A percentile compares a stretch with the other conserved stretches of the same genome.
phyloP scores from a whole-genome alignment of 169 alveolate genomes.

The Eimeria zaria region DNA sequence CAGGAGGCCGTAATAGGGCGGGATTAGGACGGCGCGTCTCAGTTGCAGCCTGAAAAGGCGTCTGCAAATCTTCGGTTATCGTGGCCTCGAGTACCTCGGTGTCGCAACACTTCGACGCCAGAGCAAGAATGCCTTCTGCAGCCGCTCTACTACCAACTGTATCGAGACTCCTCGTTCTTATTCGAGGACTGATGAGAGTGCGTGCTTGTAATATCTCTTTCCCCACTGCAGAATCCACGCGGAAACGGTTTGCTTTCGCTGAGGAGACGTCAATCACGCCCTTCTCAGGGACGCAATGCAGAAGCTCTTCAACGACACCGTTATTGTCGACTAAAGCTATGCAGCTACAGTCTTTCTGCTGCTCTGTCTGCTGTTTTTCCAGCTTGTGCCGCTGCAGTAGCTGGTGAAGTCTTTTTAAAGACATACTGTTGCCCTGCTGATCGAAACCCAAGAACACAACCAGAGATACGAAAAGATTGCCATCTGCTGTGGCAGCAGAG shows the following conservation, averaged over 20 bases:
- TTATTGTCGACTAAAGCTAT: slow-evolving; percentile 7
- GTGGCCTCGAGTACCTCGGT: neutral
- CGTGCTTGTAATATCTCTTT: slow-evolving; percentile 20
- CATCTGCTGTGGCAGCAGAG: neutral
- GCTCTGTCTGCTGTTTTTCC: neutral
- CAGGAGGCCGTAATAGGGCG: neutral
- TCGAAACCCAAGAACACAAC: slow-evolving; percentile 25
- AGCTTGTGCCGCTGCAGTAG: neutral
- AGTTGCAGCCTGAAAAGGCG: neutral
- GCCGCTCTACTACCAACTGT: neutral
- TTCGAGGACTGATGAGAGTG: no score
- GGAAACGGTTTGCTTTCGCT: neutral
- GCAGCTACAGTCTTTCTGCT: neutral
- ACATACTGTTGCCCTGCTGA: neutral
- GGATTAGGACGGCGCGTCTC: neutral
- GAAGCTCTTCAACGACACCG: neutral
- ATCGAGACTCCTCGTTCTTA: no score
- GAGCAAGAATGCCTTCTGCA: slow-evolving; percentile 14
- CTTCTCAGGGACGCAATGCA: neutral
- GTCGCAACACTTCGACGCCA: slow-evolving; percentile 22
- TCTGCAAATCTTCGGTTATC: neutral
- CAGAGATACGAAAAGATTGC: neutral
- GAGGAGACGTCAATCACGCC: no score
- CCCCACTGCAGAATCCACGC: slow-evolving; percentile 13
- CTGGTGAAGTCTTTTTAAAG: slow-evolving; percentile 14